Base-by-base conservation (phyloP, 2,329 filamentous ascomycete species). In the Akanthomyces lecanii region DNA sequence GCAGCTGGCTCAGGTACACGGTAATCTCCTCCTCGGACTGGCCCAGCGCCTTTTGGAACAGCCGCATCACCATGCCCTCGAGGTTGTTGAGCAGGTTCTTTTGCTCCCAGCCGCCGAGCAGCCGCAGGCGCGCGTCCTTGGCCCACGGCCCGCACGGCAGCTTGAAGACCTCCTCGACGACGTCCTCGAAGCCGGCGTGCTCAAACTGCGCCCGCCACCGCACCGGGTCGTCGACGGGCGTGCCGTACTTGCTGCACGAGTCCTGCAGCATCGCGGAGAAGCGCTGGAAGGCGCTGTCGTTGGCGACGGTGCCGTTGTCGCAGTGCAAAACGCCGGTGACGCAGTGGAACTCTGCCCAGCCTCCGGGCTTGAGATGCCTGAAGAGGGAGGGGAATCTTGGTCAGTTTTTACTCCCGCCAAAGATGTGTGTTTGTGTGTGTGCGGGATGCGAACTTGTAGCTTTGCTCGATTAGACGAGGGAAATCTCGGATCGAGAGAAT, bases 151-250 rank as follows among this genome's bases (percentile, higher is more conserved):
- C 78, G 63, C 75, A 73, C 1, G 81, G 81, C 68, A 81, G 75
- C 70, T 78, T 79, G 68, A 74, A 79, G 23, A 79, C 69, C 10
- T 75, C 70, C 68, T 83, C 77, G 1, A 70, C 69, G 0, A 86
- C 77, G 65, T 82, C 74, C 56, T 75, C 72, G 67, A 85, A 85
- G 5, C 83, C 84, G 0, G 78, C 78, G n/a, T 30, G 79, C 77
- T 18, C 72, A 63, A 85, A 73, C 63, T 76, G 75, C n/a, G 58
- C 44, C 53, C 67, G 68, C 64, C 68, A 72, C 10, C 66, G 63
- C n/a, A 65, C 64, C 1, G 69, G 70, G 25, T 69, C 70, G 57
- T 68, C 66, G 11, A 73, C 64, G 6, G 71, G 68, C 23, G 73
- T 71, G 2, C 72, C 72, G 12, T 71, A 65, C 48, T 70, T 69